Base-by-base conservation (phyloP, 768 basidiomycete genomes). In the Podaxis rugospora region DNA sequence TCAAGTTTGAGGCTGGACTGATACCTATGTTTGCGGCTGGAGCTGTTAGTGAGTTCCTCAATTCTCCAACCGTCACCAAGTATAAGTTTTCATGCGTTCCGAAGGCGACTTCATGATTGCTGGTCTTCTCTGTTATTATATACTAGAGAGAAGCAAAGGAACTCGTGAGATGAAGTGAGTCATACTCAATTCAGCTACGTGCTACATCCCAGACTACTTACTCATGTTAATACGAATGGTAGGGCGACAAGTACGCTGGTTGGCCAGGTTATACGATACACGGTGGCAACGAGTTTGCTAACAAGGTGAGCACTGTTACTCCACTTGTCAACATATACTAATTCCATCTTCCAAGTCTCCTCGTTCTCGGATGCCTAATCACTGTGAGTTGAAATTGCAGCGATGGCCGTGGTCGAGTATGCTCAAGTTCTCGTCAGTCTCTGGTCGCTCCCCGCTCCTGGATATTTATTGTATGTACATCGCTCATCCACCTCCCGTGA, bases 71-170 rank as follows among this genome's bases (percentile, higher is more conserved):
- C 18, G 3, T 13, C 25, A 10, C 6, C 9, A 13, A 37, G 42
- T 13, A 52, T 59, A 35, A 5, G 13, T 47, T 5, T 50, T 27
- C 21, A 39, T 27, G 49, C 27, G 4, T 27, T 42, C 4, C 11
- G 18, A 50, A 66, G 65, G 18, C 25, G 65, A 66, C 51, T 6
- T 64, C 11, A 7, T 59, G 25, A 62, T 66, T 23, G 63, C 65
- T 27, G 23, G 44, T 16, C 51, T 66, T 35, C 55, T 66, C 21
- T 60, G 55, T 40, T 61, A 40, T 42, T 66, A 66, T 53, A 25
- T 66, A n/a, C 56, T 44, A 10, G 21, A 62, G 50, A 47, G 40
- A 54, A 52, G 56, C 10, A 28, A 32, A 50, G 39, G 51, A 14
- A 37, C 63, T 36, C 51, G 57, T 21, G 28, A 32, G 21, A 54